Base-by-base conservation (phyloP, 2,329 filamentous ascomycete species). In the Calonectria hongkongensis region DNA sequence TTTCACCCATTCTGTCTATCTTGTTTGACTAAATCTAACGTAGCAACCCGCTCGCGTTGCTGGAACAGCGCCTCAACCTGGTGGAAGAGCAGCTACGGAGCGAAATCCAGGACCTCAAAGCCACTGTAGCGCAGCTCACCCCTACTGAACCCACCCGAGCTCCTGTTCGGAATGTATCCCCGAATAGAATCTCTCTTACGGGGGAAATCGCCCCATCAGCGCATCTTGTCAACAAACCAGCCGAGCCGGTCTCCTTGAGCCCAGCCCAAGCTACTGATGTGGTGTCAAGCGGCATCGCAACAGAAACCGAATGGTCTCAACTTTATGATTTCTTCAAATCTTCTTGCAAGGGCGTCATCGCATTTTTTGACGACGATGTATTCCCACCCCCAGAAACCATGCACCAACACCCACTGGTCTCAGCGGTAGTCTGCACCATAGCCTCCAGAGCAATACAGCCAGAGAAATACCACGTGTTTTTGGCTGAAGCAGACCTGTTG, bases 381-480 rank as follows among this genome's bases (percentile, higher is more conserved):
- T 64, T 47, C 21, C 43, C 60, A 13, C 8, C 27, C 2, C 16
- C 60, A 6, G 28, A 36, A 15, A 16, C 48, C 9, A 30, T 64
- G 28, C 27, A 33, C 16, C 60, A 30, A 25, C 43, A 64, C 43
- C 25, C 60, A 1, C 30, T 64, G 10, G 27, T 64, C 16, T 36
- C 60, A 21, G n/a, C 43, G 5, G 60, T 64, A 8, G 16, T 64
- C 12, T 48, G 60, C 41, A 64, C 27, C 43, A 64, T 64, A 8
- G 28, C 60, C 5, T 28, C 60, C 12, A n/a, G 60, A 16, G 60
- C 60, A 21, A 64, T 64, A 10, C 28, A 50, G 28, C 60, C 48
- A 10, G 51, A 58, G n/a, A 58, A 58, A 58, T 58, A 58, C 10
- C 41, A 64, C 8, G n/a, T 63, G 6, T 63, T 47, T 47, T 45